Evolutionary conservation across 1,284 basidiomycete species (phyloP).

Genomic region (Rhizoctonia solani): DNA sequence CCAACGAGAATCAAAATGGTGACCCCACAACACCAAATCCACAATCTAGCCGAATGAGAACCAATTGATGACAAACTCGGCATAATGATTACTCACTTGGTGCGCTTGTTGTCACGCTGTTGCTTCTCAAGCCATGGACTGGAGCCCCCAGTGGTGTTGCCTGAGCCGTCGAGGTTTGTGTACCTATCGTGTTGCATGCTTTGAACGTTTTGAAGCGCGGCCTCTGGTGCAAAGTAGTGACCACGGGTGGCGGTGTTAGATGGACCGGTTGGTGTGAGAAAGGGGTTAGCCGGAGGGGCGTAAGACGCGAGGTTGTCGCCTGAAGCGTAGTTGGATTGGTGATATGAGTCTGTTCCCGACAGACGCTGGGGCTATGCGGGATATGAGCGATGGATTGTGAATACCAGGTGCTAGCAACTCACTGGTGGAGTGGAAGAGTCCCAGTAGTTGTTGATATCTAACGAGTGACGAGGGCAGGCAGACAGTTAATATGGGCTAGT

Average conservation of each 20-base stretch:
- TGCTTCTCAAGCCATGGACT: constrained; percentile 33
- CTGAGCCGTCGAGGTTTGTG: constrained; percentile 23
- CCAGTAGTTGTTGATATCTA: constrained; percentile 33
- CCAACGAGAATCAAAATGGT: constrained; percentile 36
- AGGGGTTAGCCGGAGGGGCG: constrained; percentile 16
- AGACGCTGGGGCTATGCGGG: constrained; percentile 13
- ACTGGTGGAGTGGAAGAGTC: constrained; percentile 21
- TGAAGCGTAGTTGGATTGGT: background rate
- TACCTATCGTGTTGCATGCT: constrained; percentile 30
- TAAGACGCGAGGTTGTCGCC: background rate
- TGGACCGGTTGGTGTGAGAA: constrained; percentile 26
- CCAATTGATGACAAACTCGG: background rate
- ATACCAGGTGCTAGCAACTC: background rate
- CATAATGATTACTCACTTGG: constrained; percentile 21
- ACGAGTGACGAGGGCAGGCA: constrained; percentile 20
- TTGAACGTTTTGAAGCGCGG: constrained; percentile 8
- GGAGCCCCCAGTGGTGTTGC: background rate
- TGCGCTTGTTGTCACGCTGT: constrained; percentile 12
- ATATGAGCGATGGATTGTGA: background rate
- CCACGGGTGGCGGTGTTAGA: constrained; percentile 21
- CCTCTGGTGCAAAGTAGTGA: constrained; percentile 9
- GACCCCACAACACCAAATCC: constrained; percentile 35
- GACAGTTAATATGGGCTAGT: background rate
- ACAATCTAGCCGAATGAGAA: background rate
- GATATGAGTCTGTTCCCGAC: constrained; percentile 29